These are phyloP conservation scores for Spathaspora arborariae DNA, from an alignment of 805 yeast species.

Conservation along the genomic window DNA sequence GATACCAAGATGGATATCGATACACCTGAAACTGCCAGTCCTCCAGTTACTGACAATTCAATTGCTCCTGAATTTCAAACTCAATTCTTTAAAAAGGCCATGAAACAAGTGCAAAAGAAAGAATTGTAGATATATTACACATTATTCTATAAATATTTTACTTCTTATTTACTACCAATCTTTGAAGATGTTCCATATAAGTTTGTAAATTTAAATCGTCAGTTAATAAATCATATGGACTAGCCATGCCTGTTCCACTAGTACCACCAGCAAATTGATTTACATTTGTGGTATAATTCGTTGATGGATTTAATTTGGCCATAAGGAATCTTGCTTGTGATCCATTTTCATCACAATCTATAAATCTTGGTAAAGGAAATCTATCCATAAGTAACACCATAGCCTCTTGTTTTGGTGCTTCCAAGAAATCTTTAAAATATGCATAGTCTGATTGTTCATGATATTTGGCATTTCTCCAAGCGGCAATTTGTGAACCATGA, in stretches of 20 bases:
- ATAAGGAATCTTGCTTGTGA: slow-evolving; percentile 70
- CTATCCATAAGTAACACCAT: slow-evolving; percentile 61
- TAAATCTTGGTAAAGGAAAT: slow-evolving; percentile 69
- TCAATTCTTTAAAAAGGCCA: slow-evolving; percentile 2
- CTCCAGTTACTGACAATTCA: neutral
- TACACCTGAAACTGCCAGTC: neutral
- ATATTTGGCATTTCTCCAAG: slow-evolving; percentile 62
- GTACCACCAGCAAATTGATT: slow-evolving; percentile 21
- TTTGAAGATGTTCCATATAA: slow-evolving; percentile 53
- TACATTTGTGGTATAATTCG: slow-evolving; percentile 44
- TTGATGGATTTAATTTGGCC: slow-evolving; percentile 67
- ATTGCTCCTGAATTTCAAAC: neutral
- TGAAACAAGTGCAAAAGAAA: neutral
- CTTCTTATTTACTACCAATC: slow-evolving; percentile 22
- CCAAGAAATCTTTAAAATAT: slow-evolving; percentile 56
- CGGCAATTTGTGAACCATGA: slow-evolving; percentile 64
- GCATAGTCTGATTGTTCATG: slow-evolving; percentile 59
- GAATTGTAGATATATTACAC: neutral
- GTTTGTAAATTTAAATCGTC: slow-evolving; percentile 58
- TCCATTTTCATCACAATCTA: slow-evolving; percentile 73
- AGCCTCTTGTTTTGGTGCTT: slow-evolving; percentile 62
- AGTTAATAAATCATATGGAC: slow-evolving; percentile 41
- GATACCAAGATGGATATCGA: slow-evolving; percentile 11
- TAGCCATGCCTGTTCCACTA: slow-evolving; percentile 5
- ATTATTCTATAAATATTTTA: slow-evolving; percentile 1